phyloP scores from a whole-genome alignment of 805 yeast genomes.

The Yarrowia sp. region DNA sequence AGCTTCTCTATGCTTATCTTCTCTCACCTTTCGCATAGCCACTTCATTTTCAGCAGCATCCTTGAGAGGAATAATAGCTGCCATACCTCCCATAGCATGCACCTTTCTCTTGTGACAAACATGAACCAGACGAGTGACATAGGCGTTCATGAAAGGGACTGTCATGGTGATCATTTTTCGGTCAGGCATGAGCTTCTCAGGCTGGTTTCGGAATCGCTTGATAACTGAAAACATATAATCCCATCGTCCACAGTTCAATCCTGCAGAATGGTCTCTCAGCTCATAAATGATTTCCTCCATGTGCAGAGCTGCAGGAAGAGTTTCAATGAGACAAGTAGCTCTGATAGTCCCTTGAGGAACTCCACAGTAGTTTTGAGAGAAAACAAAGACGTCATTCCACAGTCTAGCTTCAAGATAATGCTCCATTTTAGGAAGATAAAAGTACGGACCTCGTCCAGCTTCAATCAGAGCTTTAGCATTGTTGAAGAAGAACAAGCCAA shows the following conservation, averaged over 20 bases:
- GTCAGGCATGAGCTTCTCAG: conserved; percentile 63
- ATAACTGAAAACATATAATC: conserved; percentile 69
- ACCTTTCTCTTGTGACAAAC: conserved; percentile 68
- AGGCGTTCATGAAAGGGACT: conserved; percentile 69
- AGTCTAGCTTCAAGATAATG: conserved; percentile 69
- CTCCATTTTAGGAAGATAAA: conserved; percentile 71
- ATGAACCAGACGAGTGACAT: conserved; percentile 60
- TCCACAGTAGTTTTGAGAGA: conserved; percentile 57
- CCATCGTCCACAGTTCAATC: conserved; percentile 74
- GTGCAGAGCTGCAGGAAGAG: conserved; percentile 68
- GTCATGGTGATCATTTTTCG: conserved; percentile 64
- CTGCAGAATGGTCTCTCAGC: conserved; percentile 64
- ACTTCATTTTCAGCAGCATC: conserved; percentile 53
- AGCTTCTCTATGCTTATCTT: conserved; percentile 65
- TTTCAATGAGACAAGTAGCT: conserved; percentile 67
- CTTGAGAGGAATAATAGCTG: conserved; percentile 71
- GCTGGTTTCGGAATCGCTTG: conserved; percentile 59
- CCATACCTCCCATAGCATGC: conserved; percentile 77
- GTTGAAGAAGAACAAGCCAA: conserved; percentile 65
- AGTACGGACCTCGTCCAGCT: conserved; percentile 67
- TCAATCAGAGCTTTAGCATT: conserved; percentile 56
- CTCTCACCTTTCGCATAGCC: conserved; percentile 62
- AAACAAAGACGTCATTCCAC: conserved; percentile 67
- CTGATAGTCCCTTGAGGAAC: conserved; percentile 64
- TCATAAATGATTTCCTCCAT: conserved; percentile 74